Conservation (phyloP, 228 moss, liverwort and hornwort species). For the Sphagnum fallax region DNA sequence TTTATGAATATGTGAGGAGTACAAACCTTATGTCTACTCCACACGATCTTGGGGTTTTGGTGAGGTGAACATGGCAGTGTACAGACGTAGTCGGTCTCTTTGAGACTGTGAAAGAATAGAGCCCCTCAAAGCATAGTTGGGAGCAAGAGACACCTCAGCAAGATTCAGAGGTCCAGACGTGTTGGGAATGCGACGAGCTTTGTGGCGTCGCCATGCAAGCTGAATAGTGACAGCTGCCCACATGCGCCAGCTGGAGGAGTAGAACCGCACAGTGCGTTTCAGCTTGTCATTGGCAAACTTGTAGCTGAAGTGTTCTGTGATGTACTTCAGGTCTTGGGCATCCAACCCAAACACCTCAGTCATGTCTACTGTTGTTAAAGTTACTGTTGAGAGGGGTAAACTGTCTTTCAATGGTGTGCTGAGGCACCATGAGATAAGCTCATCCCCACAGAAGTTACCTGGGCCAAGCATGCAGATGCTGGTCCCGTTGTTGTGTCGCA, state of each 20-base stretch:
- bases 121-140: background rate
- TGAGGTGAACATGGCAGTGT: slow-evolving; percentile 18
- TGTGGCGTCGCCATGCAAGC: slow-evolving; percentile 32
- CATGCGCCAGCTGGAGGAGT: slow-evolving; percentile 43
- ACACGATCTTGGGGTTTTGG: slow-evolving; percentile 10
- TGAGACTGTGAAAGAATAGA: background rate
- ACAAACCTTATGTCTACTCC: background rate
- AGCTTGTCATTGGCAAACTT: slow-evolving; percentile 49
- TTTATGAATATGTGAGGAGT: no score
- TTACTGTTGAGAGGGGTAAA: slow-evolving; percentile 40
- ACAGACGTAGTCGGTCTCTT: slow-evolving; percentile 10
- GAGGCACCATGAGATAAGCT: slow-evolving; percentile 47
- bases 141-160: slow-evolving; percentile 1
- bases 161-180: background rate
- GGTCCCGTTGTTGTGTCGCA: slow-evolving; percentile 28
- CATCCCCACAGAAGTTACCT: slow-evolving; percentile 47
- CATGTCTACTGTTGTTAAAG: slow-evolving; percentile 19
- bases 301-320: slow-evolving; percentile 38
- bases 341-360: slow-evolving; percentile 40
- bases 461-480: slow-evolving; percentile 30
- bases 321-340: slow-evolving; percentile 41
- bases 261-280: slow-evolving; percentile 21
- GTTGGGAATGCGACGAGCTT: slow-evolving; percentile 6
- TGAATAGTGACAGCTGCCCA: slow-evolving; percentile 48
- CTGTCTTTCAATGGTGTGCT: slow-evolving; percentile 27